Evolutionary conservation across 2,329 filamentous ascomycete species (phyloP).

Genomic region (Paecilomyces sp.): DNA sequence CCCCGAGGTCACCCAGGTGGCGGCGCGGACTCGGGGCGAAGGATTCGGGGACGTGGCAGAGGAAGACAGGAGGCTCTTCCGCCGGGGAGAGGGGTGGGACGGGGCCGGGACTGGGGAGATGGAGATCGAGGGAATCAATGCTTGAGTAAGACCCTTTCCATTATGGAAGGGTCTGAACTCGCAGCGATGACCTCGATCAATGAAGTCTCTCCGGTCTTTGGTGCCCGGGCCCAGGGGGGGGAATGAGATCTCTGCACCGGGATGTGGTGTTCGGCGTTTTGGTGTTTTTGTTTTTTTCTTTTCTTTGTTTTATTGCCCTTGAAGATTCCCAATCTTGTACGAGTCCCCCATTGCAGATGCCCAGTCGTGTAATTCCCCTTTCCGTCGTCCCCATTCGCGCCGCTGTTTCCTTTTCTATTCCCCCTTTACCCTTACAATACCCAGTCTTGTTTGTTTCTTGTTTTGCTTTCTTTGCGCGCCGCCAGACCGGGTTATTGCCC

Average conservation of each 20-base stretch:
- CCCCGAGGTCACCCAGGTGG: conserved; percentile 13
- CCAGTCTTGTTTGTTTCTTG: not conserved
- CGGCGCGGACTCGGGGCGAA: conserved; percentile 17
- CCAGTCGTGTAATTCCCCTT: not conserved
- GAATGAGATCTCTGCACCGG: not conserved
- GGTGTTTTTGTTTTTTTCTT: not conserved
- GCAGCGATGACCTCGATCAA: not conserved
- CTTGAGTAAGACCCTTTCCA: not conserved
- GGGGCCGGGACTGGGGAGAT: conserved; percentile 20
- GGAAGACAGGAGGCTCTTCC: conserved; percentile 17
- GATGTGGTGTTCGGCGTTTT: not conserved
- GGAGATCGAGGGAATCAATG: conserved; percentile 22
- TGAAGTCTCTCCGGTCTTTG: not conserved
- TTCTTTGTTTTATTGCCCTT: not conserved
- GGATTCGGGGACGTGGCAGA: conserved; percentile 19
- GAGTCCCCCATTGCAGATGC: not conserved
- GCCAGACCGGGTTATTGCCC: not conserved
- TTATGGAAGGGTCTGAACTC: not conserved
- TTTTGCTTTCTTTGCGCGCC: not conserved
- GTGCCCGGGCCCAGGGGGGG: not conserved
- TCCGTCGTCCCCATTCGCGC: not conserved
- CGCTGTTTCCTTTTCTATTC: not conserved
- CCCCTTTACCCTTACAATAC: not conserved
- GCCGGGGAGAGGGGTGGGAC: conserved; percentile 29
- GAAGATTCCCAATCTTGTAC: not conserved